phyloP scores from a whole-genome alignment of 1,139 yeast species.

The Magnusiomyces suaveolens region DNA sequence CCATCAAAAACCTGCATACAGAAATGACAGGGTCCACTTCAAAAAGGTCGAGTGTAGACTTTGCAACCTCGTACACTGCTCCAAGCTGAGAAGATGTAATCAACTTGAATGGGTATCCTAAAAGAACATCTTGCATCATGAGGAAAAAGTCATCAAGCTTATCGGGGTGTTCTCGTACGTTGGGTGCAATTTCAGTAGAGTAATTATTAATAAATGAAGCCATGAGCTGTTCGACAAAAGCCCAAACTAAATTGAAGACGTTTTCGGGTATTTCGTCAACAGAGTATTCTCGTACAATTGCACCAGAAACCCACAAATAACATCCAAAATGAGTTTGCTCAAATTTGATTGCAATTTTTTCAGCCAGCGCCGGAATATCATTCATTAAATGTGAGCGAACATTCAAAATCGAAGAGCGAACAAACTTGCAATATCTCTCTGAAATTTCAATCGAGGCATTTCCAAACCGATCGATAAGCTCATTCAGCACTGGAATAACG shows the following conservation, averaged over 20 bases:
- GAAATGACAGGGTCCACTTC: conserved; percentile 66
- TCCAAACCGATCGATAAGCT: conserved; percentile 47
- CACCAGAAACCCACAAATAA: conserved; percentile 85
- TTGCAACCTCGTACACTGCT: conserved; percentile 52
- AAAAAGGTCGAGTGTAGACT: conserved; percentile 48
- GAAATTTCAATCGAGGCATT: conserved; percentile 45
- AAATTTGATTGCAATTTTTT: conserved; percentile 57
- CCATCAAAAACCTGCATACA: conserved; percentile 67
- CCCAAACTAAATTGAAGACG: conserved; percentile 40
- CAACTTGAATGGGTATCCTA: conserved; percentile 65
- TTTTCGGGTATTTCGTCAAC: conserved; percentile 39
- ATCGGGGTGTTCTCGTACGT: conserved; percentile 49
- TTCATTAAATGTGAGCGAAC: conserved; percentile 55
- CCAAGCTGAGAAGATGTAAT: conserved; percentile 43
- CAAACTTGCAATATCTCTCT: conserved; percentile 63
- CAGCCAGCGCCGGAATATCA: conserved; percentile 55
- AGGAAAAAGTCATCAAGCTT: conserved; percentile 82
- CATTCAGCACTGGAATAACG: conserved; percentile 50
- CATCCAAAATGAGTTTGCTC: conserved; percentile 64
- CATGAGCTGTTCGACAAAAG: conserved; percentile 41
- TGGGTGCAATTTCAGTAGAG: conserved; percentile 15
- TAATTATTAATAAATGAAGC: conserved; percentile 36
- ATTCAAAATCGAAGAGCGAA: conserved; percentile 59
- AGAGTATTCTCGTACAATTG: conserved; percentile 67
- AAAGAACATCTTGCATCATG: conserved; percentile 68